Conservation (phyloP, 208 protist species). For the Naegleria fowleri region DNA sequence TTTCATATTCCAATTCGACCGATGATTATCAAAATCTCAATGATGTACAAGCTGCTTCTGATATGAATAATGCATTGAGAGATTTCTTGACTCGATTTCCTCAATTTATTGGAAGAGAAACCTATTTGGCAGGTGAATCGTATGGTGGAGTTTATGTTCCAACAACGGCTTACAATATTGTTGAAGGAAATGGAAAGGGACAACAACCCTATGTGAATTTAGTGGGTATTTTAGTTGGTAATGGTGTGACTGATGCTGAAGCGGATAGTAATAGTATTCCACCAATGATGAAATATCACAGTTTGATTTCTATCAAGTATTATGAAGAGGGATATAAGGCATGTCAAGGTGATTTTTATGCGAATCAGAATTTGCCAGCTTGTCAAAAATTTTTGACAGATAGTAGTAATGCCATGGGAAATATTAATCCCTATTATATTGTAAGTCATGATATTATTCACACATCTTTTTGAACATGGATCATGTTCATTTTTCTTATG, state of each 20-base stretch:
- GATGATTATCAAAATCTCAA: background rate
- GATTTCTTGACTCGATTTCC: conserved; percentile 43
- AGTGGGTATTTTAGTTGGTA: conserved; percentile 19
- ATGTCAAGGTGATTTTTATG: conserved; percentile 10
- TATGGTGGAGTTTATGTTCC: conserved; percentile 63
- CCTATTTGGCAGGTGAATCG: conserved; percentile 58
- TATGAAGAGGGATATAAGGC: background rate
- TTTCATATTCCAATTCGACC: conserved; percentile 13
- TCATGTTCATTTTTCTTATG: no score
- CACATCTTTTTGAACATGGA: no score
- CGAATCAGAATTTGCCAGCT: background rate
- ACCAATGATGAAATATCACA: background rate
- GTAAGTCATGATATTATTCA: no score
- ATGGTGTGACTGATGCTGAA: conserved; percentile 10
- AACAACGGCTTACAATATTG: conserved; percentile 55
- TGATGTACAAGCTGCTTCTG: conserved; percentile 31
- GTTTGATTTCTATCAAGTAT: background rate
- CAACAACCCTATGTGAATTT: conserved; percentile 54
- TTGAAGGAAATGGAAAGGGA: conserved; percentile 60
- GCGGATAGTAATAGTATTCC: conserved; percentile 5
- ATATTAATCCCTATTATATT: conserved; percentile 1
- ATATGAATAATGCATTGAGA: conserved; percentile 33
- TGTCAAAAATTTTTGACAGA: background rate
- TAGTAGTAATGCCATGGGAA: background rate
- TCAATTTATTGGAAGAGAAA: conserved; percentile 53